These are phyloP conservation scores for Moniliella sp. DNA, from an alignment of 1,284 basidiomycete genomes.

Conservation along the genomic window DNA sequence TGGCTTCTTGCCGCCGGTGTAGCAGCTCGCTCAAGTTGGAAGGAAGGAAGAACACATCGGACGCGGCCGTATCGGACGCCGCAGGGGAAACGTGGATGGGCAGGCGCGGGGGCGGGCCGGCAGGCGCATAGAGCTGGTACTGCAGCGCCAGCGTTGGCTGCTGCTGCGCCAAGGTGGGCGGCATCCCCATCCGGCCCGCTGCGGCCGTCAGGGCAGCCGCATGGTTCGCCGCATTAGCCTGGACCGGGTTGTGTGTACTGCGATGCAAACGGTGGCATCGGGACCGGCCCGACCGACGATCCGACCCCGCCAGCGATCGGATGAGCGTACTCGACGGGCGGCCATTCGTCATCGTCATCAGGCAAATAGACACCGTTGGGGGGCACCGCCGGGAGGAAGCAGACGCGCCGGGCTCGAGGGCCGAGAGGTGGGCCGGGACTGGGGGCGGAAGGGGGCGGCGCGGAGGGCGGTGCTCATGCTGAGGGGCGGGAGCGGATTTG, in stretches of 20 bases:
- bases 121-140: constrained; percentile 73
- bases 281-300: no score
- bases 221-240: constrained; percentile 16
- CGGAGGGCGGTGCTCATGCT: neutral
- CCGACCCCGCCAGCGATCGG: no score
- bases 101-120: constrained; percentile 42
- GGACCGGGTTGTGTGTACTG: no score
- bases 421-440: neutral
- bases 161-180: constrained; percentile 3
- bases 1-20: constrained; percentile 57
- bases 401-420: neutral
- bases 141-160: constrained; percentile 42
- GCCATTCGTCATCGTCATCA: no score
- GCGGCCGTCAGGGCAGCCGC: constrained; percentile 3
- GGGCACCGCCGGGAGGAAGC: constrained; percentile 1
- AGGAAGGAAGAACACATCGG: constrained; percentile 45
- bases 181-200: constrained; percentile 1
- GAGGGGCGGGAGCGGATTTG: constrained; percentile 1
- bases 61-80: constrained; percentile 37
- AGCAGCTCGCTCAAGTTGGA: constrained; percentile 55
- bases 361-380: constrained; percentile 20
- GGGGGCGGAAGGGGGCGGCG: constrained; percentile 1
- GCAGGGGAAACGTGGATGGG: constrained; percentile 37
- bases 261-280: no score
- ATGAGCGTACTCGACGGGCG: no score